phyloP scores from a whole-genome alignment of 1,139 yeast species.

The Suhomyces guaymorum region DNA sequence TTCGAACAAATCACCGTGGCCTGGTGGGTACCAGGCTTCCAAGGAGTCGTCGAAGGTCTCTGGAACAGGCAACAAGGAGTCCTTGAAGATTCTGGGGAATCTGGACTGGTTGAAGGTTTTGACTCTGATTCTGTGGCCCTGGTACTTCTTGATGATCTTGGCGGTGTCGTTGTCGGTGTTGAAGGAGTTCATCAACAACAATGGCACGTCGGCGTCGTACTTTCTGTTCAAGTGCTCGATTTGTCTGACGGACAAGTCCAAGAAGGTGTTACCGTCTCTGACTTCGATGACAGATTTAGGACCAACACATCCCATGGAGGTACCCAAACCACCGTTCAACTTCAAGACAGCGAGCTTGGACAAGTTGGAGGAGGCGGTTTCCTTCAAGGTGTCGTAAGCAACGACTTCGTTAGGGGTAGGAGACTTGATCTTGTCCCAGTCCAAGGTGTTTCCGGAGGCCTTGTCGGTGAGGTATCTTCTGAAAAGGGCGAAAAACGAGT shows the following conservation, averaged over 20 bases:
- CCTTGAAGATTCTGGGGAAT: constrained; percentile 93
- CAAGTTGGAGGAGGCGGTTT: constrained; percentile 48
- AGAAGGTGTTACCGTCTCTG: constrained; percentile 95
- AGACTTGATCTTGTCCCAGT: constrained; percentile 95
- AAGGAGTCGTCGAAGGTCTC: constrained; percentile 68
- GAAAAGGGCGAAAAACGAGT: constrained; percentile 87
- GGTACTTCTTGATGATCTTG: constrained; percentile 92
- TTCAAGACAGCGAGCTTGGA: constrained; percentile 90
- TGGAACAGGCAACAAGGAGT: constrained; percentile 93
- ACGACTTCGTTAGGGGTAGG: constrained; percentile 88
- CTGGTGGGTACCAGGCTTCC: constrained; percentile 97
- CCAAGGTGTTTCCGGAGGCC: constrained; percentile 80
- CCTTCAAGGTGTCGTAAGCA: constrained; percentile 56
- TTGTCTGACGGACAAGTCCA: constrained; percentile 94
- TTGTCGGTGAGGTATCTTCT: constrained; percentile 90
- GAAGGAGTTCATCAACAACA: constrained; percentile 96
- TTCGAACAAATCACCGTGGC: constrained; percentile 97
- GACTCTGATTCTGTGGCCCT: constrained; percentile 93
- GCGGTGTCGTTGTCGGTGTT: constrained; percentile 97
- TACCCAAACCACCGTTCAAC: constrained; percentile 97
- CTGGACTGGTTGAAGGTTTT: constrained; percentile 96
- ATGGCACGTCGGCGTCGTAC: constrained; percentile 91
- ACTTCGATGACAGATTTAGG: constrained; percentile 98
- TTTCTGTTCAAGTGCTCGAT: constrained; percentile 92
- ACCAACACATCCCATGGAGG: constrained; percentile 99